These are phyloP conservation scores for Aspergillus conjunctus DNA, from an alignment of 495 filamentous ascomycete genomes.

Conservation along the genomic window DNA sequence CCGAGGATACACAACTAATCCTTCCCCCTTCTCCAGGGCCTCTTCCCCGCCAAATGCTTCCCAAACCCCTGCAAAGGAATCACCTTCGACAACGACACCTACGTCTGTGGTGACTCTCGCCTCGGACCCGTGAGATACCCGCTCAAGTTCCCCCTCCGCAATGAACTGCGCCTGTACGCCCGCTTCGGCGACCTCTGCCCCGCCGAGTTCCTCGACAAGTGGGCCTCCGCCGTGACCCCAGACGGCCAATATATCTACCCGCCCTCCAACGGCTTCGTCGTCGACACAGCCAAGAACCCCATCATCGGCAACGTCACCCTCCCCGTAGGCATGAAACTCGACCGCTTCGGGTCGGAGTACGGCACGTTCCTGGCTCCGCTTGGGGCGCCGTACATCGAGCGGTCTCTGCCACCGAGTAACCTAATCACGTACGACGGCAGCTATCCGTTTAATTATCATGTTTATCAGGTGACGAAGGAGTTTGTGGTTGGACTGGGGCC, in stretches of 20 bases:
- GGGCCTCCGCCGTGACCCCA: slow-evolving; percentile 35
- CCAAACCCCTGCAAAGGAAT: slow-evolving; percentile 43
- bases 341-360: slow-evolving; percentile 56
- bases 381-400: slow-evolving; percentile 54
- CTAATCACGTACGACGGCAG: slow-evolving; percentile 41
- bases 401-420: slow-evolving; percentile 55
- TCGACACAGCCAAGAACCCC: slow-evolving; percentile 30
- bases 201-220: slow-evolving; percentile 49
- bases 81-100: slow-evolving; percentile 36
- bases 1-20: neutral
- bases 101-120: slow-evolving; percentile 55
- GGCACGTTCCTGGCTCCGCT: slow-evolving; percentile 48
- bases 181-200: slow-evolving; percentile 53
- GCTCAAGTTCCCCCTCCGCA: slow-evolving; percentile 38
- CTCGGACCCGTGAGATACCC: slow-evolving; percentile 52
- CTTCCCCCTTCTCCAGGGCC: neutral
- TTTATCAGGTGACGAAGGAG: slow-evolving; percentile 51
- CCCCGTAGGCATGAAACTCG: slow-evolving; percentile 48
- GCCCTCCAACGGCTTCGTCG: slow-evolving; percentile 43
- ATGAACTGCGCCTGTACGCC: slow-evolving; percentile 43
- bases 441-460: slow-evolving; percentile 57
- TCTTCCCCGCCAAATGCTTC: slow-evolving; percentile 18
- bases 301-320: slow-evolving; percentile 53
- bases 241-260: slow-evolving; percentile 47
- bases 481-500: slow-evolving; percentile 51